Conservation (phyloP, 805 yeast genomes). For the Lipomyces spencermartinsiae region DNA sequence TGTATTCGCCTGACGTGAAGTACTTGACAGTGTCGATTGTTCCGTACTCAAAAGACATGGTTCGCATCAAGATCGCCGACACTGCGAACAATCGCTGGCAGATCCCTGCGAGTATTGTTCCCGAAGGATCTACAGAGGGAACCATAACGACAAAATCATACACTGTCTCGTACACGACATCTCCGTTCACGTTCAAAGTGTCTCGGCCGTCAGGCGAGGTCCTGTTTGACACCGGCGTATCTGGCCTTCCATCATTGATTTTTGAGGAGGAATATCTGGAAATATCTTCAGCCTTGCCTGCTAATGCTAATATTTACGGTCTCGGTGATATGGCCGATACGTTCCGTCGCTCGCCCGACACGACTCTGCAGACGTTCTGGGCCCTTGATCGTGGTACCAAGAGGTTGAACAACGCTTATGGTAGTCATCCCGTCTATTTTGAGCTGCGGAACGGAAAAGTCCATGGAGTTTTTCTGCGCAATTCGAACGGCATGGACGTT, state of each 20-base stretch:
- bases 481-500: slow-evolving; percentile 46
- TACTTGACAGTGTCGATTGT: neutral
- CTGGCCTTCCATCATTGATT: slow-evolving; percentile 10
- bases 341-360: slow-evolving; percentile 5
- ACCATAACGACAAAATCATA: neutral
- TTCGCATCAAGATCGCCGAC: slow-evolving; percentile 8
- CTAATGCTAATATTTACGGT: slow-evolving; percentile 4
- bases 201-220: slow-evolving; percentile 8
- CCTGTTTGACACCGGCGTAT: neutral
- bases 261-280: slow-evolving; percentile 6
- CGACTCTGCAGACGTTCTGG: slow-evolving; percentile 40
- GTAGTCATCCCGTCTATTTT: slow-evolving; percentile 47
- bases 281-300: slow-evolving; percentile 4
- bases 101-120: neutral
- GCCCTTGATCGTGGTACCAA: slow-evolving; percentile 41
- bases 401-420: slow-evolving; percentile 47
- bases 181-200: slow-evolving; percentile 6
- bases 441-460: slow-evolving; percentile 42
- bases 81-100: slow-evolving; percentile 4
- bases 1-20: slow-evolving; percentile 7
- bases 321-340: slow-evolving; percentile 6
- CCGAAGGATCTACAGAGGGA: neutral
- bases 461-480: slow-evolving; percentile 48
- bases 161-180: neutral
- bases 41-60: neutral